These are phyloP conservation scores for Globisporangium uncinulatum DNA, from an alignment of 352 stramenopile genomes.

Conservation along the genomic window DNA sequence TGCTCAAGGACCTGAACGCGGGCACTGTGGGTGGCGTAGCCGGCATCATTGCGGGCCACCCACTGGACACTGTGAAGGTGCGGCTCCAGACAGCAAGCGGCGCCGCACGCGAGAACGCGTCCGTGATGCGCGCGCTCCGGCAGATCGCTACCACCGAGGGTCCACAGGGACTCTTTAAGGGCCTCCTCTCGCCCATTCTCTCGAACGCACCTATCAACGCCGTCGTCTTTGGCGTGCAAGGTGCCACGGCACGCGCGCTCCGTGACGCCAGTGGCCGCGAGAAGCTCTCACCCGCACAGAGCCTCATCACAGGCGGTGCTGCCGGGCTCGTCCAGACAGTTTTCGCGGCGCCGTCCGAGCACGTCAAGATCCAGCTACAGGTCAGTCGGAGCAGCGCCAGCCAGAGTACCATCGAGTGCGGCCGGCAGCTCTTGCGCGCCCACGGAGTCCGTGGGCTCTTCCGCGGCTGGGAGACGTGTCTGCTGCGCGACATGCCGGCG, in stretches of 20 bases:
- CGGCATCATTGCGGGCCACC: slow-evolving; percentile 72
- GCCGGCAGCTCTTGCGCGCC: slow-evolving; percentile 26
- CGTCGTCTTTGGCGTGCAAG: slow-evolving; percentile 77
- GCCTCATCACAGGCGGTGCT: slow-evolving; percentile 52
- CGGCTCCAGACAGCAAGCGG: slow-evolving; percentile 55
- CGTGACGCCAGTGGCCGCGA: slow-evolving; percentile 25
- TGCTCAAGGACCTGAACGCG: slow-evolving; percentile 79
- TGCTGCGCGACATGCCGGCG: slow-evolving; percentile 68
- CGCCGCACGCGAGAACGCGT: slow-evolving; percentile 14
- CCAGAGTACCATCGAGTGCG: slow-evolving; percentile 50
- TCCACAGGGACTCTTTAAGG: slow-evolving; percentile 63
- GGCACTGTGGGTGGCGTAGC: slow-evolving; percentile 76
- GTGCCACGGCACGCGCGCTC: slow-evolving; percentile 40
- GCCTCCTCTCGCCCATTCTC: slow-evolving; percentile 69
- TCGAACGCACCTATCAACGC: slow-evolving; percentile 85
- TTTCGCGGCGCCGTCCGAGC: slow-evolving; percentile 67
- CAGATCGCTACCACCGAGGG: slow-evolving; percentile 56
- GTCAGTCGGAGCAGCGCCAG: slow-evolving; percentile 40
- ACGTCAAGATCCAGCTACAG: slow-evolving; percentile 84
- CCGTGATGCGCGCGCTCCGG: slow-evolving; percentile 42
- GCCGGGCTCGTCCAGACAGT: slow-evolving; percentile 63
- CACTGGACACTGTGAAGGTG: slow-evolving; percentile 86
- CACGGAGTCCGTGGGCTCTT: slow-evolving; percentile 49
- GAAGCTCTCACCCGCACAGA: slow-evolving; percentile 29
- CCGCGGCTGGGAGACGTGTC: slow-evolving; percentile 60